phyloP scores from a whole-genome alignment of 441 rosid species.

The Erodium chrysanthum region DNA sequence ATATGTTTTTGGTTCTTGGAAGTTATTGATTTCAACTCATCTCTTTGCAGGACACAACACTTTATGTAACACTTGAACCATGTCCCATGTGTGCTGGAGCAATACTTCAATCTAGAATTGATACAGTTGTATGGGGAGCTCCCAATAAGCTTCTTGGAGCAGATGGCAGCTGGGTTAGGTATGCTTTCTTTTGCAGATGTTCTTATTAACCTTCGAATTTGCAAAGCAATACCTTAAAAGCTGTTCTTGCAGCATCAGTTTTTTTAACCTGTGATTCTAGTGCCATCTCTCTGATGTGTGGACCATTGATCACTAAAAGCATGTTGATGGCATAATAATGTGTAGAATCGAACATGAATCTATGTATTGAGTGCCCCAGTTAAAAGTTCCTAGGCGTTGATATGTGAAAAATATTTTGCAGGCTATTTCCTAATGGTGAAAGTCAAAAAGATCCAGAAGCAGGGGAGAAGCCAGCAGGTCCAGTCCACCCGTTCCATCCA shows the following conservation, averaged over 20 bases:
- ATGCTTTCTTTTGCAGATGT: constrained; percentile 6
- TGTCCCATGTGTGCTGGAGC: constrained; percentile 99
- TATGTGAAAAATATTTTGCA: constrained; percentile 23
- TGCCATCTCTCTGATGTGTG: background rate
- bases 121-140: constrained; percentile 93
- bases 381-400: background rate
- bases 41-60: constrained; percentile 53
- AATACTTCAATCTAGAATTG: constrained; percentile 84
- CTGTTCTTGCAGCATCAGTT: background rate
- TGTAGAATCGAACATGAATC: background rate
- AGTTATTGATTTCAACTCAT: constrained; percentile 10
- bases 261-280: background rate
- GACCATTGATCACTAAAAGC: background rate
- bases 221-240: background rate
- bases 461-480: constrained; percentile 60
- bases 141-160: constrained; percentile 98
- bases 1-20: background rate
- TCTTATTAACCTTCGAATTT: background rate
- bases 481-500: constrained; percentile 89
- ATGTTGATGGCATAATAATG: background rate
- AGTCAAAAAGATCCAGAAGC: constrained; percentile 32
- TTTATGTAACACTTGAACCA: constrained; percentile 91
- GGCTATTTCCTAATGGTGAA: constrained; percentile 56
- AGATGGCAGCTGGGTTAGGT: constrained; percentile 98
- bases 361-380: background rate